Conservation (phyloP, 805 yeast species). For the Lachancea fermentati region DNA sequence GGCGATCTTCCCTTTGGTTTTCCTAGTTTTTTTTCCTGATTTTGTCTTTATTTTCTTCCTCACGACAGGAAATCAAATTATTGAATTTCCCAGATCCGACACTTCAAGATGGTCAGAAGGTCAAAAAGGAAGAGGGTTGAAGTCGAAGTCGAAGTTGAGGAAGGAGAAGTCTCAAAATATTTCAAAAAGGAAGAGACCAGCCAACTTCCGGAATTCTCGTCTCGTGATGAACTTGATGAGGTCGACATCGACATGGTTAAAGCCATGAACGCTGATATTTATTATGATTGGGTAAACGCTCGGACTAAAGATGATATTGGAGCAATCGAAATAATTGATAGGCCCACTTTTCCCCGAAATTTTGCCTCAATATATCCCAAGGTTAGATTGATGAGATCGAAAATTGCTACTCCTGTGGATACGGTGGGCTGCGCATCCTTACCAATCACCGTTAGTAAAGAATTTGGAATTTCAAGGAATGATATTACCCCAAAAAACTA, state of each 20-base stretch:
- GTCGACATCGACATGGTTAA: slow-evolving; percentile 27
- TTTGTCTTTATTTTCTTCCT: neutral
- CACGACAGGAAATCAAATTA: neutral
- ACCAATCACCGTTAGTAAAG: slow-evolving; percentile 36
- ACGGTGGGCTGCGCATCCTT: slow-evolving; percentile 74
- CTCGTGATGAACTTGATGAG: neutral
- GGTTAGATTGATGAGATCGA: slow-evolving; percentile 60
- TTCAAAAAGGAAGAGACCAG: slow-evolving; percentile 14
- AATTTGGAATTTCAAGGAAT: slow-evolving; percentile 23
- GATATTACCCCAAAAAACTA: slow-evolving; percentile 34
- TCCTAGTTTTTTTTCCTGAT: neutral
- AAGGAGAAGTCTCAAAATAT: slow-evolving; percentile 17
- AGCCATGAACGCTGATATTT: slow-evolving; percentile 21
- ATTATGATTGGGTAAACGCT: slow-evolving; percentile 23
- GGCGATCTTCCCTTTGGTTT: neutral
- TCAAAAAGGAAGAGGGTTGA: slow-evolving; percentile 9
- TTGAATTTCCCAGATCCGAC: neutral
- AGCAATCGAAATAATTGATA: slow-evolving; percentile 2
- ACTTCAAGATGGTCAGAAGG: slow-evolving; percentile 3
- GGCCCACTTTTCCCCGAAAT: slow-evolving; percentile 34
- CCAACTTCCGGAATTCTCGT: neutral
- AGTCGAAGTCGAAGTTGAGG: slow-evolving; percentile 12
- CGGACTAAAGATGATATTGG: slow-evolving; percentile 24
- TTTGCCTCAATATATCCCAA: slow-evolving; percentile 54
- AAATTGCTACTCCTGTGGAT: slow-evolving; percentile 79